These are phyloP conservation scores for Talaromyces adpressus DNA, from an alignment of 495 filamentous ascomycete genomes.

Conservation along the genomic window DNA sequence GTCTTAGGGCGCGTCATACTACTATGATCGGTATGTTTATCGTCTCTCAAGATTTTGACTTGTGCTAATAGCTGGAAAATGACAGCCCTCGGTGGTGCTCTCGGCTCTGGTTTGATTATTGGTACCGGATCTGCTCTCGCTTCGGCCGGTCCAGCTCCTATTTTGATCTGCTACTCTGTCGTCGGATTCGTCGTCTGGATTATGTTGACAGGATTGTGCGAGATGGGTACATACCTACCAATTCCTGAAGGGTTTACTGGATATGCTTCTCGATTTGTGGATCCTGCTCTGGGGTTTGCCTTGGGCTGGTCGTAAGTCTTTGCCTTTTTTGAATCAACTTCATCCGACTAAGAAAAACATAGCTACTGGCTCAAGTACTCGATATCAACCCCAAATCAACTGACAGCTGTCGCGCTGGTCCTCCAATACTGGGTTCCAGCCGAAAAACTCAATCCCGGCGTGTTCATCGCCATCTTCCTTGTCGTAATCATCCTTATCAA, in stretches of 20 bases:
- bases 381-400: conserved; percentile 70
- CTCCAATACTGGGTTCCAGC: conserved; percentile 59
- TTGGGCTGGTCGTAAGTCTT: conserved; percentile 39
- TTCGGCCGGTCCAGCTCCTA: conserved; percentile 48
- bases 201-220: conserved; percentile 55
- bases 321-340: rapidly evolving
- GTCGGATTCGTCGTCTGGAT: conserved; percentile 55
- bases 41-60: background rate
- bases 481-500: conserved; percentile 55
- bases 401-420: conserved; percentile 66
- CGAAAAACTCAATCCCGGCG: conserved; percentile 59
- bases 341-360: conserved; percentile 23
- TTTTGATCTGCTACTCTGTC: conserved; percentile 59
- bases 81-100: conserved; percentile 1
- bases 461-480: conserved; percentile 66
- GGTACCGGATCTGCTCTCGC: conserved; percentile 57
- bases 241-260: conserved; percentile 49
- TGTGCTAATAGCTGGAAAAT: background rate
- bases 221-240: conserved; percentile 57
- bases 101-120: conserved; percentile 60
- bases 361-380: conserved; percentile 50
- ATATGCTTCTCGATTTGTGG: conserved; percentile 54
- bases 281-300: conserved; percentile 57
- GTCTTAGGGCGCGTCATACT: background rate
- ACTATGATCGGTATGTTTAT: background rate